Conservation (phyloP, 306 rosid species). For the Boehmeria nivea region DNA sequence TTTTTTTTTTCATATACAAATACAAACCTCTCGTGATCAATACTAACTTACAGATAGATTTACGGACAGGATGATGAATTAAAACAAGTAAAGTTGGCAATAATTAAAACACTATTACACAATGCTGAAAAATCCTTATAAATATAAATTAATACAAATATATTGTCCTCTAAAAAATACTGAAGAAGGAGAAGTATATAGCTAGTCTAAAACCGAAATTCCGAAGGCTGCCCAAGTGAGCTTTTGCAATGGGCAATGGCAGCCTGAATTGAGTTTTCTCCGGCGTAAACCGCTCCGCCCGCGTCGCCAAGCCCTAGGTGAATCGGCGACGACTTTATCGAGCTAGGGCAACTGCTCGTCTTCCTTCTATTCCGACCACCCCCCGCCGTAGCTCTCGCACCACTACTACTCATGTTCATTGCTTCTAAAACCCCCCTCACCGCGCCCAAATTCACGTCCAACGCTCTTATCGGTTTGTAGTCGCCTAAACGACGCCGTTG, state of each 20-base stretch:
- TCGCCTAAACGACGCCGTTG: background rate
- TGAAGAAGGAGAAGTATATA: too few relatives aligned
- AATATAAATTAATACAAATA: too few relatives aligned
- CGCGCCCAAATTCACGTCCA: slow-evolving; percentile 41
- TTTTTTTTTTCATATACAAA: too few relatives aligned
- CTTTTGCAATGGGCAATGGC: slow-evolving; percentile 60
- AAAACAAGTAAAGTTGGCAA: too few relatives aligned
- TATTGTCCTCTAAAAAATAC: too few relatives aligned
- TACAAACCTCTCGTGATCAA: too few relatives aligned
- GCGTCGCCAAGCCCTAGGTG: slow-evolving; percentile 26
- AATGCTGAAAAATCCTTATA: too few relatives aligned
- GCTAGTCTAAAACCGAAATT: slow-evolving; percentile 20
- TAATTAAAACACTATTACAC: too few relatives aligned
- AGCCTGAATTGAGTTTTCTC: slow-evolving; percentile 44
- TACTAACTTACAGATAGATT: too few relatives aligned
- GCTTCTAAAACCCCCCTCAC: slow-evolving; percentile 39
- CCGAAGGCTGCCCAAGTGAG: slow-evolving; percentile 33
- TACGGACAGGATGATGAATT: too few relatives aligned
- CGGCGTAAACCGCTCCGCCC: slow-evolving; percentile 4
- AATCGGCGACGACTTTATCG: slow-evolving; percentile 41
- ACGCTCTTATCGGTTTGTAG: slow-evolving; percentile 14
- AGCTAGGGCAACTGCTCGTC: slow-evolving; percentile 34
- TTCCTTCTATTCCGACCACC: slow-evolving; percentile 20
- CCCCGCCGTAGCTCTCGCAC: background rate
- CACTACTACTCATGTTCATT: slow-evolving; percentile 17